Evolutionary conservation across 164 flowering plant species (phyloP).

Genomic region (Paratinospora sagittata): DNA sequence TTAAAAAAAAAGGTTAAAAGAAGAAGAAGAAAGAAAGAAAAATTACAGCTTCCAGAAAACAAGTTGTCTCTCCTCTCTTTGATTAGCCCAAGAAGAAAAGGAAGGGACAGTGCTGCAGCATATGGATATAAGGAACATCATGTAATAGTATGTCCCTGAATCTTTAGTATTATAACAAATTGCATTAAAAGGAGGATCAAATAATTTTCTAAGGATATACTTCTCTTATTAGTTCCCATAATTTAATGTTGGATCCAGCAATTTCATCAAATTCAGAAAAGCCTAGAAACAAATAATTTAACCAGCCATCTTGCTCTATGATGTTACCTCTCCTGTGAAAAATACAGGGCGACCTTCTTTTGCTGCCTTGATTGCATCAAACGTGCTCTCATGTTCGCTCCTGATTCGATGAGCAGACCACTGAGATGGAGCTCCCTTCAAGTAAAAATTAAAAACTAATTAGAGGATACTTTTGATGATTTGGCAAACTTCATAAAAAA

Average conservation of each 20-base stretch:
- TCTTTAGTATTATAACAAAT: too few relatives aligned
- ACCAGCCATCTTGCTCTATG: neutral
- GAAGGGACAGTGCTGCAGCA: too few relatives aligned
- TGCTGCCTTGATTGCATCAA: conserved; percentile 72
- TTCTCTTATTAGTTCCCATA: too few relatives aligned
- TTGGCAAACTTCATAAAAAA: neutral
- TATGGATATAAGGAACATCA: too few relatives aligned
- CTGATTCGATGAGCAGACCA: conserved; percentile 89
- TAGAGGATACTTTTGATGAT: neutral
- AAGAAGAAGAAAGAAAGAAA: too few relatives aligned
- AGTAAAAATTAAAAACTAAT: conserved; percentile 10
- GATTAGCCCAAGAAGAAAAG: too few relatives aligned
- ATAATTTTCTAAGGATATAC: too few relatives aligned
- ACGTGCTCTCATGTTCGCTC: conserved; percentile 38
- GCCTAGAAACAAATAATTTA: neutral
- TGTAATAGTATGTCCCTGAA: too few relatives aligned
- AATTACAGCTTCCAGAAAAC: too few relatives aligned
- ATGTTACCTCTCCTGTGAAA: conserved; percentile 90
- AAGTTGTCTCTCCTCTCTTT: too few relatives aligned
- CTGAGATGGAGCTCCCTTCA: conserved; percentile 70
- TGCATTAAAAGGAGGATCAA: too few relatives aligned
- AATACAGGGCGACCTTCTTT: conserved; percentile 69
- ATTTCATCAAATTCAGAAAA: neutral
- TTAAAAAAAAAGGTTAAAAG: too few relatives aligned
- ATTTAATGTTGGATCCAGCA: neutral